Conservation (phyloP, 2,329 filamentous ascomycete genomes). For the Apiospora kogelbergensis region DNA sequence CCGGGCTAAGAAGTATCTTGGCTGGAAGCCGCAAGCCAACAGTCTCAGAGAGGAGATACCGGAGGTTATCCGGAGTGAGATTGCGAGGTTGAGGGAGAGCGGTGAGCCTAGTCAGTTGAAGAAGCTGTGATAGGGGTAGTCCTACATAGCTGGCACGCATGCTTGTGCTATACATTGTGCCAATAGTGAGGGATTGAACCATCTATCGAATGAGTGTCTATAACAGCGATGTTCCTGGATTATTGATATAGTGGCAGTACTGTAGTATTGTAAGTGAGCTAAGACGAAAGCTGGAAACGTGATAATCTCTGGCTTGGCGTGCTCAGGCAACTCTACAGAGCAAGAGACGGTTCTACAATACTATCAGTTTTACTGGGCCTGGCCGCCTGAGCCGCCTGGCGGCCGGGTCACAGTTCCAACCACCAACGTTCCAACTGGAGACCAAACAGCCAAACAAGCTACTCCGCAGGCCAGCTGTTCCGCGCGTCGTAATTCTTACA, state of each 20-base stretch:
- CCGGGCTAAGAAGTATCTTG: conserved; percentile 45
- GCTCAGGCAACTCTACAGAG: no score
- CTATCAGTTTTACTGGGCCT: no score
- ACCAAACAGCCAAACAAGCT: background rate
- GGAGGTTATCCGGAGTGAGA: conserved; percentile 38
- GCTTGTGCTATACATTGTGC: background rate
- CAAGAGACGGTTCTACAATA: no score
- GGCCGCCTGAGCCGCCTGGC: no score
- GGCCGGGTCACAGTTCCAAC: background rate
- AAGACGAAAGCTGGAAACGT: no score
- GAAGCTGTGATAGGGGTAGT: background rate
- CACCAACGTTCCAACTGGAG: background rate
- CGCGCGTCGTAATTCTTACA: background rate
- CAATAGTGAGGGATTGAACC: no score
- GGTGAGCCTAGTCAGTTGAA: conserved; percentile 2
- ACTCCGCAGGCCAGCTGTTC: background rate
- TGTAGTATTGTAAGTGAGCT: no score
- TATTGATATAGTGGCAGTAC: no score
- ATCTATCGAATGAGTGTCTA: no score
- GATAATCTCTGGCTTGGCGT: no score
- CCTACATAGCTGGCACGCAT: background rate
- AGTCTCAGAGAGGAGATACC: conserved; percentile 40
- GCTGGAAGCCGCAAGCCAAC: conserved; percentile 40
- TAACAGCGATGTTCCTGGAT: no score
- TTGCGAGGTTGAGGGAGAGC: conserved; percentile 28